A percentile compares a stretch with the other conserved stretches of the same genome.
Evolutionary conservation across 805 yeast species (phyloP).

Genomic region (Barnettozyma californica): DNA sequence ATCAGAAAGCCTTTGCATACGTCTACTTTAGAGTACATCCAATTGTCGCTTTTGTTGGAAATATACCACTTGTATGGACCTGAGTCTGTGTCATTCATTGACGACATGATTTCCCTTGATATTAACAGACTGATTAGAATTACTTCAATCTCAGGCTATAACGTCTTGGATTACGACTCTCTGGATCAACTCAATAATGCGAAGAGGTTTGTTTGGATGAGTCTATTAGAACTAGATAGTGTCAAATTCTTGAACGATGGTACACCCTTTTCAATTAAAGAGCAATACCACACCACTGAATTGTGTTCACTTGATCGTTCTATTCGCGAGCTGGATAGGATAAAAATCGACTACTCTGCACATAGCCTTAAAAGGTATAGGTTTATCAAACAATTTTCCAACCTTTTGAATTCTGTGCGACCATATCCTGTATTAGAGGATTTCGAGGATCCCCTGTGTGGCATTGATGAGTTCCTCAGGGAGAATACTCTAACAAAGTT

Average conservation of each 20-base stretch:
- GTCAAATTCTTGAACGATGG: slow-evolving; percentile 17
- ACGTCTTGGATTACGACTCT: slow-evolving; percentile 2
- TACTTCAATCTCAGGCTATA: slow-evolving; percentile 3
- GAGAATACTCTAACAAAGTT: slow-evolving; percentile 3
- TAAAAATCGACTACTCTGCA: not conserved
- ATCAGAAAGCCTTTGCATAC: slow-evolving; percentile 7
- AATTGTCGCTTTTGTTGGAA: slow-evolving; percentile 2
- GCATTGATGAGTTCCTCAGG: slow-evolving; percentile 2
- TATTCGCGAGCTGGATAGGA: not conserved
- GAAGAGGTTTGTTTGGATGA: slow-evolving; percentile 9
- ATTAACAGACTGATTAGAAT: slow-evolving; percentile 4
- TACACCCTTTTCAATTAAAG: slow-evolving; percentile 10
- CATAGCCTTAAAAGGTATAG: not conserved
- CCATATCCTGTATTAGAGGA: not conserved
- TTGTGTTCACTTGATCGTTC: not conserved
- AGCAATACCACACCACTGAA: slow-evolving; percentile 8
- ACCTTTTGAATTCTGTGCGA: not conserved
- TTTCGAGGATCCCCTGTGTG: not conserved
- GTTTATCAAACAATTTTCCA: slow-evolving; percentile 3
- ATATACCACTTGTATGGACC: slow-evolving; percentile 4
- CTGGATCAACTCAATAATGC: not conserved
- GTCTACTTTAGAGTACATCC: slow-evolving; percentile 3
- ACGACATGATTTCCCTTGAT: slow-evolving; percentile 7
- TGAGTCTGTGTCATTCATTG: slow-evolving; percentile 4
- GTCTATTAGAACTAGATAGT: slow-evolving; percentile 11